Evolutionary conservation across 2,329 filamentous ascomycete genomes (phyloP).

Genomic region (Elsinoe ampelina): DNA sequence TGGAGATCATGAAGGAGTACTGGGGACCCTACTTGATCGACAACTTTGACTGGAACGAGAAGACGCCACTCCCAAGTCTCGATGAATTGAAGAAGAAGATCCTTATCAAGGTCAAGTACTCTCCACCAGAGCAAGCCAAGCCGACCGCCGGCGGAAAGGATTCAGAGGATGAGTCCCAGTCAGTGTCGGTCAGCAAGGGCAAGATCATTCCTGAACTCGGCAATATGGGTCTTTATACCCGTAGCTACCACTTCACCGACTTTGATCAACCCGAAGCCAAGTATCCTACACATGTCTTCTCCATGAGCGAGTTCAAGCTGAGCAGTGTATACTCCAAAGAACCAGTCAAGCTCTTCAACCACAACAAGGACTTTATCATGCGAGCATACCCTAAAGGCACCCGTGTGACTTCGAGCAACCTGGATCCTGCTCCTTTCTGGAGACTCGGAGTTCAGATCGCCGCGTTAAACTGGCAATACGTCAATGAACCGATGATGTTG

Average conservation of each 20-base stretch:
- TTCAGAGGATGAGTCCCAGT: constrained; percentile 31
- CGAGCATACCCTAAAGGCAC: constrained; percentile 78
- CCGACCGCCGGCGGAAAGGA: constrained; percentile 20
- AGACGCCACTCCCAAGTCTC: constrained; percentile 54
- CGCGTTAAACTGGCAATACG: constrained; percentile 86
- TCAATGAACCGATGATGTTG: constrained; percentile 90
- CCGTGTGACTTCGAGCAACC: constrained; percentile 73
- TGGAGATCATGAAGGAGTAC: constrained; percentile 82
- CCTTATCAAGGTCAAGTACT: constrained; percentile 44
- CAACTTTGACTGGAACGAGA: constrained; percentile 37
- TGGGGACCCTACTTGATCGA: constrained; percentile 71
- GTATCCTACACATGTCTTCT: constrained; percentile 55
- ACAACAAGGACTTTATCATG: constrained; percentile 74
- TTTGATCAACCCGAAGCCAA: constrained; percentile 54
- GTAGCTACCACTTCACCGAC: constrained; percentile 69
- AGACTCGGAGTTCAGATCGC: constrained; percentile 82
- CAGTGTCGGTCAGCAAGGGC: constrained; percentile 36
- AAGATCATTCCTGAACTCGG: constrained; percentile 64
- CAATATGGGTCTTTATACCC: constrained; percentile 72
- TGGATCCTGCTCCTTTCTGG: constrained; percentile 81
- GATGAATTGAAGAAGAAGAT: constrained; percentile 70
- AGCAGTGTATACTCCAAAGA: constrained; percentile 56
- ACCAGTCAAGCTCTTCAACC: constrained; percentile 57
- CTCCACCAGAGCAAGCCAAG: constrained; percentile 29
- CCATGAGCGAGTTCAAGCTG: constrained; percentile 52